Conservation (phyloP, 2,329 filamentous ascomycete species). For the Hypoxylon rubiginosum region DNA sequence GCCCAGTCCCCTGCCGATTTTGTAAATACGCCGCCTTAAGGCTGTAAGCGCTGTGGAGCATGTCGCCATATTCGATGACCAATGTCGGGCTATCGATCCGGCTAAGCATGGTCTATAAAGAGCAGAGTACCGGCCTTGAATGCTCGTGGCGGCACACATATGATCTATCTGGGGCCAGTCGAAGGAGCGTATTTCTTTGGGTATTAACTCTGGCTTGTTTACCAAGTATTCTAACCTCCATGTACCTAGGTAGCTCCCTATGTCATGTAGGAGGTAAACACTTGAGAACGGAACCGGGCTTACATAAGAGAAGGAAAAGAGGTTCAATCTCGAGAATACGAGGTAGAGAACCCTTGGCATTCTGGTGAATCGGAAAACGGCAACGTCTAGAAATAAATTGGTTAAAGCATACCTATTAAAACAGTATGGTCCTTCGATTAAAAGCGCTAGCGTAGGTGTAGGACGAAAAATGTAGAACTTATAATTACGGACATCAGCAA, state of each 20-base stretch:
- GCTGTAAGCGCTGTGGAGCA: conserved; percentile 9
- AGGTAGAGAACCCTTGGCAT: conserved; percentile 29
- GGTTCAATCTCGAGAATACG: conserved; percentile 39
- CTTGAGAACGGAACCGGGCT: conserved; percentile 6
- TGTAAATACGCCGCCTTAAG: conserved; percentile 1
- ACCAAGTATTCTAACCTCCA: neutral
- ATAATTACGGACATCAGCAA: neutral
- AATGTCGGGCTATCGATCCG: conserved; percentile 23
- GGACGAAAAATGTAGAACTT: neutral
- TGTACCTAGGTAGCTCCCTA: no score
- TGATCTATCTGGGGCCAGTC: conserved; percentile 25
- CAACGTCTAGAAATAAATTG: conserved; percentile 9
- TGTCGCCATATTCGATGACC: conserved; percentile 20
- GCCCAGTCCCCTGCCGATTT: conserved; percentile 27
- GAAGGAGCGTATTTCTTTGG: neutral
- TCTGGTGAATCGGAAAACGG: conserved; percentile 27
- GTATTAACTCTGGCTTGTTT: conserved; percentile 13
- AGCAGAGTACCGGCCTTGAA: no score
- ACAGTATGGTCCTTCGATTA: neutral
- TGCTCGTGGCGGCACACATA: no score
- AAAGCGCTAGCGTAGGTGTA: neutral
- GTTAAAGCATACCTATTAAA: no score
- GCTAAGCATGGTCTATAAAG: conserved; percentile 6
- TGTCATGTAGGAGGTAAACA: neutral
- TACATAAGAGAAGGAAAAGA: neutral